These are phyloP conservation scores for Prototheca wickerhamii DNA, from an alignment of 163 green algal species.

Conservation along the genomic window DNA sequence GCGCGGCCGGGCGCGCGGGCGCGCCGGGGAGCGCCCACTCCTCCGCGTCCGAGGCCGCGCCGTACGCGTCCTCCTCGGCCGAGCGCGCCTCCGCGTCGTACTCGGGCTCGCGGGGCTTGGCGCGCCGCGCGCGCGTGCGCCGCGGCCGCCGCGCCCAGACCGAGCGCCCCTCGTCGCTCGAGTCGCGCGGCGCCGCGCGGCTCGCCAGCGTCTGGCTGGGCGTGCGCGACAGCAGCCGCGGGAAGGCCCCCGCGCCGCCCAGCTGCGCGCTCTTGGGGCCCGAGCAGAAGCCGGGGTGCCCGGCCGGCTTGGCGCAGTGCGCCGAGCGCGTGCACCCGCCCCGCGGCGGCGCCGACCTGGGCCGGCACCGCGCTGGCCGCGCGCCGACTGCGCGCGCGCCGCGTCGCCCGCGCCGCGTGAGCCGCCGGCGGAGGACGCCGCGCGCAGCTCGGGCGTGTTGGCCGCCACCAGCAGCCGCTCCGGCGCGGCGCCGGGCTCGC, in stretches of 20 bases:
- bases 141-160: neutral
- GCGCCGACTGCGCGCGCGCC: neutral
- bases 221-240: neutral
- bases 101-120: no score
- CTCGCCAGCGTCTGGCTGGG: neutral
- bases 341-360: neutral
- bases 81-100: no score
- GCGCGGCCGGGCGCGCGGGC: neutral
- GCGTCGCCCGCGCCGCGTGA: conserved; percentile 8
- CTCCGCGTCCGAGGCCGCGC: no score
- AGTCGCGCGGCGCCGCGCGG: neutral
- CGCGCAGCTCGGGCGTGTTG: conserved; percentile 29
- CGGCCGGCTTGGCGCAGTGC: conserved; percentile 40
- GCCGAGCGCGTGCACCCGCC: conserved; percentile 26
- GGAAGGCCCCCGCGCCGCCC: neutral
- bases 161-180: neutral
- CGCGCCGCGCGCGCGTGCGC: no score
- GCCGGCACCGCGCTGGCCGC: neutral
- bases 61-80: no score
- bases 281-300: conserved; percentile 42
- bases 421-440: neutral
- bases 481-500: no score
- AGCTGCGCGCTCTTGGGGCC: conserved; percentile 16
- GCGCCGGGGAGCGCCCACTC: neutral
- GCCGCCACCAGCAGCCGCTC: conserved; percentile 28